A percentile compares a stretch with the other conserved stretches of the same genome.
Conservation (phyloP, 2,329 filamentous ascomycete genomes). For the Alternaria hordeiaustralica region DNA sequence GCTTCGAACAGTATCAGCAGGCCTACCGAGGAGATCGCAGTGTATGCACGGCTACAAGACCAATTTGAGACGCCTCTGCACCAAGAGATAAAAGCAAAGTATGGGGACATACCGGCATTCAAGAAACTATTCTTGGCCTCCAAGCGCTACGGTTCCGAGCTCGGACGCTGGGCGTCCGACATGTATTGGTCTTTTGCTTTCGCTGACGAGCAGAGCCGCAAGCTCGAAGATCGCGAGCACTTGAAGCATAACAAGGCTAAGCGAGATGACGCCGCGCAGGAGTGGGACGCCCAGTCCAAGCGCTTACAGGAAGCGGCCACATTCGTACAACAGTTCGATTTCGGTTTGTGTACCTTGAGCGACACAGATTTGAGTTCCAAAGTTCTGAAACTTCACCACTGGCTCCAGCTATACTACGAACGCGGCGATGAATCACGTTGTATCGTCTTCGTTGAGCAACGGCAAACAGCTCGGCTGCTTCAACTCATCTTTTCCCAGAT, state of each 20-base stretch:
- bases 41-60: constrained; percentile 60
- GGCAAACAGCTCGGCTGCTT: constrained; percentile 78
- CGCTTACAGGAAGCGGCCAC: constrained; percentile 65
- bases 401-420: constrained; percentile 69
- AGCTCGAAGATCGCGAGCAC: constrained; percentile 65
- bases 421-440: constrained; percentile 67
- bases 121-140: constrained; percentile 66
- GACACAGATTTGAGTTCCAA: constrained; percentile 71
- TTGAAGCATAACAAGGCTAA: constrained; percentile 40
- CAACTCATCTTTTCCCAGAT: constrained; percentile 69
- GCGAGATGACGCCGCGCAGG: constrained; percentile 38
- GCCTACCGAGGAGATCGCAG: constrained; percentile 65
- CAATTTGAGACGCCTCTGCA: constrained; percentile 71
- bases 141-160: constrained; percentile 64
- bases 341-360: constrained; percentile 50
- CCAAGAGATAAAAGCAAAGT: constrained; percentile 60
- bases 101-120: constrained; percentile 61
- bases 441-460: constrained; percentile 85
- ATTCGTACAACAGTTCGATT: constrained; percentile 61
- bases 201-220: constrained; percentile 65
- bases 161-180: constrained; percentile 88
- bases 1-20: constrained; percentile 65
- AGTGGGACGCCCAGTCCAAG: constrained; percentile 60
- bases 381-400: constrained; percentile 66
- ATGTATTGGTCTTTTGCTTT: constrained; percentile 77